Conservation (phyloP, 805 yeast genomes). For the Wickerhamiella australiensis region DNA sequence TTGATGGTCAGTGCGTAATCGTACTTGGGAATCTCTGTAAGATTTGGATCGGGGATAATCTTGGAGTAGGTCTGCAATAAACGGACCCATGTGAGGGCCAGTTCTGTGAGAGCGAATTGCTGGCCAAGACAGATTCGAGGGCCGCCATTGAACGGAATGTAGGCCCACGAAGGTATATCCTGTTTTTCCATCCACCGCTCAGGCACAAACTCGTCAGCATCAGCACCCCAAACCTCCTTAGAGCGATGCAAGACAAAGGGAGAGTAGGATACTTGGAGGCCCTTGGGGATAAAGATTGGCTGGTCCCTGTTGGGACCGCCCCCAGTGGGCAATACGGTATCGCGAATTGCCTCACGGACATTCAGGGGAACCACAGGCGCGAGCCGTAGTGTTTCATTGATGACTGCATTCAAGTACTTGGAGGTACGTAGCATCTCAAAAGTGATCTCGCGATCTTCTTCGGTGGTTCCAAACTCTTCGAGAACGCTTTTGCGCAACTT, state of each 20-base stretch:
- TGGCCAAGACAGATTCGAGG: constrained; percentile 39
- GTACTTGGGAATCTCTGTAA: constrained; percentile 1
- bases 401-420: constrained; percentile 33
- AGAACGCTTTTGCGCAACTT: constrained; percentile 26
- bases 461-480: constrained; percentile 17
- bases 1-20: constrained; percentile 6
- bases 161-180: constrained; percentile 32
- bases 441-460: constrained; percentile 24
- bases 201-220: constrained; percentile 33
- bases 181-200: constrained; percentile 34
- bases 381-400: constrained; percentile 36
- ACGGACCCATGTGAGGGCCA: constrained; percentile 32
- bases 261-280: constrained; percentile 29
- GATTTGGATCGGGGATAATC: constrained; percentile 3
- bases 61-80: constrained; percentile 26
- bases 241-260: constrained; percentile 33
- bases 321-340: constrained; percentile 37
- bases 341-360: constrained; percentile 32
- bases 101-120: constrained; percentile 38
- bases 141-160: constrained; percentile 38
- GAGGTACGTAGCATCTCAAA: constrained; percentile 36
- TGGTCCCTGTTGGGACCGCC: constrained; percentile 31
- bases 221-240: constrained; percentile 31
- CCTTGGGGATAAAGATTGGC: constrained; percentile 33
- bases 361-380: constrained; percentile 38